phyloP scores from a whole-genome alignment of 1,139 yeast genomes.

The Geotrichum siamense region DNA sequence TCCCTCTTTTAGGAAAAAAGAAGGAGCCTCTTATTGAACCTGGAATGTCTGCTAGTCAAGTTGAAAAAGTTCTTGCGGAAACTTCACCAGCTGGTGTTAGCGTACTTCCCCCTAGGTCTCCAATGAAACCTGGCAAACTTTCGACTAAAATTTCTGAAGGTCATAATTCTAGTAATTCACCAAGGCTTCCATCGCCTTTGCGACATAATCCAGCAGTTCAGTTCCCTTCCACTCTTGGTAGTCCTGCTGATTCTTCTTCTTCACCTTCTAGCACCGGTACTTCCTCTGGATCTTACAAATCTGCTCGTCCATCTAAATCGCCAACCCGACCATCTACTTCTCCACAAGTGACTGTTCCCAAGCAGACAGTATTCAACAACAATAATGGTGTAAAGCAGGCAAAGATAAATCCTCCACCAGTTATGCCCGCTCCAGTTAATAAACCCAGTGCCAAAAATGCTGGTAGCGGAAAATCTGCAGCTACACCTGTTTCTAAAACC shows the following conservation, averaged over 20 bases:
- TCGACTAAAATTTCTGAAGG: slow-evolving; percentile 15
- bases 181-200: slow-evolving; percentile 17
- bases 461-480: slow-evolving; percentile 21
- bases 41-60: slow-evolving; percentile 14
- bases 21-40: slow-evolving; percentile 31
- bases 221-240: slow-evolving; percentile 10
- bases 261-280: neutral
- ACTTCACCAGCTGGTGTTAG: slow-evolving; percentile 12
- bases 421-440: neutral
- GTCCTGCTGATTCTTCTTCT: slow-evolving; percentile 10
- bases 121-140: slow-evolving; percentile 19
- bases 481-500: slow-evolving; percentile 18
- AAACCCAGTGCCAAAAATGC: neutral
- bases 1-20: slow-evolving; percentile 68
- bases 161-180: slow-evolving; percentile 10
- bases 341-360: neutral
- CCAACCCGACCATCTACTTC: slow-evolving; percentile 5
- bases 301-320: slow-evolving; percentile 11
- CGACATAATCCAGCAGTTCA: slow-evolving; percentile 6
- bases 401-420: neutral
- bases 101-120: slow-evolving; percentile 19
- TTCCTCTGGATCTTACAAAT: slow-evolving; percentile 7
- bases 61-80: slow-evolving; percentile 8
- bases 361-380: neutral
- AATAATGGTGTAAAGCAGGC: neutral